Evolutionary conservation across 768 basidiomycete genomes (phyloP).

Genomic region (Auriculariales sp.): DNA sequence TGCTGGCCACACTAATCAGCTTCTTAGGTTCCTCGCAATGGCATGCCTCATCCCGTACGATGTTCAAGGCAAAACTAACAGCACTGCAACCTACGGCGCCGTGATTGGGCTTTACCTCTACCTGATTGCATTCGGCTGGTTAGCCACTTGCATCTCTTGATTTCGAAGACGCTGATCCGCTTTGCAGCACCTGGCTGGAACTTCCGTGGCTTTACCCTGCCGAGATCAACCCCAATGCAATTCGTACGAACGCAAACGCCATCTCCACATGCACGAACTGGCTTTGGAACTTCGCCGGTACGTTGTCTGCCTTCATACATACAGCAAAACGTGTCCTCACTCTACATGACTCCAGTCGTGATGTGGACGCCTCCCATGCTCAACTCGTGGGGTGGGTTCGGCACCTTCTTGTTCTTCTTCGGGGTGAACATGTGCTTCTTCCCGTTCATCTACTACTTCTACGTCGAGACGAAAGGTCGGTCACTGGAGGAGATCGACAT

Average conservation of each 20-base stretch:
- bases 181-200: not conserved
- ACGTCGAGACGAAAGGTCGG: constrained; percentile 18
- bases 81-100: constrained; percentile 19
- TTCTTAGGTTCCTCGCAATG: constrained; percentile 20
- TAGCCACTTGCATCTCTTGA: too few relatives aligned
- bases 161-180: too few relatives aligned
- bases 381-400: constrained; percentile 9
- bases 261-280: not conserved
- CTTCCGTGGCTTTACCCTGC: constrained; percentile 31
- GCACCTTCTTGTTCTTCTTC: constrained; percentile 14
- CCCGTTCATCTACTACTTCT: constrained; percentile 12
- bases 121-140: constrained; percentile 22
- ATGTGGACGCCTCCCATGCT: constrained; percentile 15
- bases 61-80: constrained; percentile 4
- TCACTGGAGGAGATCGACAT: constrained; percentile 27
- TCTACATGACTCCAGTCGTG: constrained; percentile 10
- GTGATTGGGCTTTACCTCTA: constrained; percentile 28
- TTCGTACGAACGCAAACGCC: not conserved
- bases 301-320: not conserved
- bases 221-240: constrained; percentile 6
- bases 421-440: constrained; percentile 26
- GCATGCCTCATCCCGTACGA: constrained; percentile 10
- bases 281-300: not conserved
- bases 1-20: too few relatives aligned
- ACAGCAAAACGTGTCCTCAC: not conserved